Base-by-base conservation (phyloP, 2,329 filamentous ascomycete species). In the Aureobasidium sp. region DNA sequence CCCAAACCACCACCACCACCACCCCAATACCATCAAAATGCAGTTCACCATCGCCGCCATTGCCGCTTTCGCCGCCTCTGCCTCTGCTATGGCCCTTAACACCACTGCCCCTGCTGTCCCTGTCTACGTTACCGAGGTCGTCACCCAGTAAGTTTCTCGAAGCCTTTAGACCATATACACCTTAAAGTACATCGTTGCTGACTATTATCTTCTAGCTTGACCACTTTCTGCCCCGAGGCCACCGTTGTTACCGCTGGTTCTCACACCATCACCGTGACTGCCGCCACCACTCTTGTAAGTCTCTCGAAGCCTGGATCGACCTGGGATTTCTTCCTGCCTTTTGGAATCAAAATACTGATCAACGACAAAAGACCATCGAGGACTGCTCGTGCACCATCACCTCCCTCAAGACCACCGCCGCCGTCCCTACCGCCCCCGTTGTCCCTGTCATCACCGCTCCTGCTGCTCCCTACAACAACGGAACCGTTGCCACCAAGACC, bases 341-440 rank as follows among this genome's bases (percentile, higher is more conserved):
- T 33, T 3, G 8, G 31, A 33, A 9, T 2, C 31, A 33, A 33
- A 33, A 33, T 33, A 33, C 31, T 33, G 31, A 33, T 11, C 3
- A 3, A 5, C 9, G 10, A 37, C 19, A 11, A 4, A 6, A 51
- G 21, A 57, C 38, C 27, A 46, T 54, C 4, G n/a, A 33, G 17
- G 27, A 43, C n/a, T 51, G 69, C 66, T 64, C 67, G 17, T 71
- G 69, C 69, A 72, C 79, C 50, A 77, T 84, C 66, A 80, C 78
- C 57, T 29, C 27, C 9, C 74, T 77, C 69, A 77, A 82, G 63
- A 73, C 81, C 66, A 67, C 71, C 65, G 79, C 79, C 60, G 71
- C 84, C 35, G 23, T 31, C 21, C 19, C 38, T 25, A 35, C 23
- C 31, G 27, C 45, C 13, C 29, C 50, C 31, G 38, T 37, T 27